These are phyloP conservation scores for Chytridium lagenaria DNA, from an alignment of 371 early-diverging fungal genomes.

Conservation along the genomic window DNA sequence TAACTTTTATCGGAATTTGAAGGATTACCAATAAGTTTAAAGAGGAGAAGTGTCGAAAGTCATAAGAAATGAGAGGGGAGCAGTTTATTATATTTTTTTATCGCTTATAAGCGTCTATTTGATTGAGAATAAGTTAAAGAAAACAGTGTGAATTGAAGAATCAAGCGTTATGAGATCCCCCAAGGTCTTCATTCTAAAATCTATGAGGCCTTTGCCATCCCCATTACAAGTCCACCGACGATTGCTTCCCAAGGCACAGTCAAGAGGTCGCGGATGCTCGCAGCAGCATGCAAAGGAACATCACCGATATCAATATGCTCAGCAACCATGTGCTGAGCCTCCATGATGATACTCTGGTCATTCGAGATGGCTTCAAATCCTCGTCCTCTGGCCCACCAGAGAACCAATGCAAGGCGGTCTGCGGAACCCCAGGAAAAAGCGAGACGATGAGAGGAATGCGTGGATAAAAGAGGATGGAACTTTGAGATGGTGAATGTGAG, in stretches of 20 bases:
- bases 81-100: neutral
- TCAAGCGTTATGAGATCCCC: neutral
- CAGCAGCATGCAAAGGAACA: slow-evolving; percentile 1
- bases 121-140: neutral
- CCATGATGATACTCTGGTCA: neutral
- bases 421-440: neutral
- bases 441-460: neutral
- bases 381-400: neutral
- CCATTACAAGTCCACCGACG: neutral
- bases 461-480: slow-evolving; percentile 3
- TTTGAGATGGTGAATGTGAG: neutral
- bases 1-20: neutral
- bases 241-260: neutral
- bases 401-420: slow-evolving; percentile 1
- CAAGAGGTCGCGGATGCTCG: neutral
- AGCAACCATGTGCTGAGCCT: neutral
- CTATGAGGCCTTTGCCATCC: neutral
- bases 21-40: neutral
- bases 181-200: neutral
- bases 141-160: too few relatives aligned
- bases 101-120: neutral
- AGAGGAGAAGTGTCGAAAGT: neutral
- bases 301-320: neutral
- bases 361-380: neutral
- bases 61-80: neutral